phyloP scores from a whole-genome alignment of 2,329 filamentous ascomycete species.

The Aspergillus alliaceus region DNA sequence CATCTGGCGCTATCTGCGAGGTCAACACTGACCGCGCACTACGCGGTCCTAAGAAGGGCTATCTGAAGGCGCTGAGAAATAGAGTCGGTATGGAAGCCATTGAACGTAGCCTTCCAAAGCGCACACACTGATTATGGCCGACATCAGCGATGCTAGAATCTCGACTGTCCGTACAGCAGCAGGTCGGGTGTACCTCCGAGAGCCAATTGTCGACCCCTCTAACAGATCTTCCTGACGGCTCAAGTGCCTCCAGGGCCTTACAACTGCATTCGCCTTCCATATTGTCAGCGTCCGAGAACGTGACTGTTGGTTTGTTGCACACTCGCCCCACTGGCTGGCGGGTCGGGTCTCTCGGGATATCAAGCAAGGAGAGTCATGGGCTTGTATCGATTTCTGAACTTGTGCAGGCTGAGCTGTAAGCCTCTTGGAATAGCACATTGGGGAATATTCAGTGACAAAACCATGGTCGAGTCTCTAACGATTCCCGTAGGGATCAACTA shows the following conservation, averaged over 20 bases:
- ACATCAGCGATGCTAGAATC: slow-evolving; percentile 2
- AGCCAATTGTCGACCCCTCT: no score
- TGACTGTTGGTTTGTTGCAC: no score
- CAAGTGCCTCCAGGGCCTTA: no score
- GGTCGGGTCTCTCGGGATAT: no score
- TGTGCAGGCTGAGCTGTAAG: slow-evolving; percentile 15
- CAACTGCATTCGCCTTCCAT: no score
- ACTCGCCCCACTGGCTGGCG: no score
- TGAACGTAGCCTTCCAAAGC: neutral
- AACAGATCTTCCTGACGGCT: no score
- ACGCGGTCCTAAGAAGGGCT: slow-evolving; percentile 22
- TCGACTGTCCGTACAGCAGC: neutral
- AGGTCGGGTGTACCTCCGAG: no score
- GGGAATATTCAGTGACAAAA: no score
- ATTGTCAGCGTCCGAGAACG: no score
- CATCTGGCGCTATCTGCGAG: slow-evolving; percentile 12
- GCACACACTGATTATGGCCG: neutral
- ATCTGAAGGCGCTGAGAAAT: slow-evolving; percentile 17
- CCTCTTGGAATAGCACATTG: no score
- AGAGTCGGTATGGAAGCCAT: neutral
- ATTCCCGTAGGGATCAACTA: slow-evolving; percentile 20
- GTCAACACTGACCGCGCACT: slow-evolving; percentile 10
- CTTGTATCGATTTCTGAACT: neutral
- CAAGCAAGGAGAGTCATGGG: neutral
- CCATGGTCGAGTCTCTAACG: no score